Percentiles rank a stretch among this genome's conserved stretches.
phyloP scores from a whole-genome alignment of 331 rosid genomes.

The Prunus yedoensis region DNA sequence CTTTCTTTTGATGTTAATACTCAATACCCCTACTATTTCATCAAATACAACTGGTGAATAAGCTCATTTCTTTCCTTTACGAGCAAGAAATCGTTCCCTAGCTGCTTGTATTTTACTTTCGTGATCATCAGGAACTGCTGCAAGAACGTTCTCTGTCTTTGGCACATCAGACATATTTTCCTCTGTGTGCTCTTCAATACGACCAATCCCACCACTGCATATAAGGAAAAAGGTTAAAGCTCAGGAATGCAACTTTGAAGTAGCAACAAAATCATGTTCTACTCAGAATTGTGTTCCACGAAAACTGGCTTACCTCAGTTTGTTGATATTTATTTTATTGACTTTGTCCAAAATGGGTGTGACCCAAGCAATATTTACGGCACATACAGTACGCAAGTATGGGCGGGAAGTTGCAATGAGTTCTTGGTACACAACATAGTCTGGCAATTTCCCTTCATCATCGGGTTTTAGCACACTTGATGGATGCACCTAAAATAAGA shows the following conservation, averaged over 20 bases:
- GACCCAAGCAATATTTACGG: slow-evolving; percentile 77
- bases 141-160: slow-evolving; percentile 43
- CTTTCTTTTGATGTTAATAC: neutral
- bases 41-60: neutral
- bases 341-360: slow-evolving; percentile 73
- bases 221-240: slow-evolving; percentile 24
- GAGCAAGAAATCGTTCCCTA: slow-evolving; percentile 54
- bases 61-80: slow-evolving; percentile 49
- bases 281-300: neutral
- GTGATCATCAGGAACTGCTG: slow-evolving; percentile 40
- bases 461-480: slow-evolving; percentile 65
- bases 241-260: slow-evolving; percentile 19
- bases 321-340: slow-evolving; percentile 58
- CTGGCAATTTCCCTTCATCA: slow-evolving; percentile 81
- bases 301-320: slow-evolving; percentile 58
- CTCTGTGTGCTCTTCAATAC: slow-evolving; percentile 38
- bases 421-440: slow-evolving; percentile 87
- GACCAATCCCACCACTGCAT: slow-evolving; percentile 66
- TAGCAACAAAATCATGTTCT: neutral
- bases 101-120: slow-evolving; percentile 57
- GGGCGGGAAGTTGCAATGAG: slow-evolving; percentile 89
- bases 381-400: slow-evolving; percentile 77
- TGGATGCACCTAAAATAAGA: slow-evolving; percentile 73
- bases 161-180: slow-evolving; percentile 45
- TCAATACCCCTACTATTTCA: neutral